These are phyloP conservation scores for Epichloe glyceriae DNA, from an alignment of 2,329 filamentous ascomycete genomes.

Conservation along the genomic window DNA sequence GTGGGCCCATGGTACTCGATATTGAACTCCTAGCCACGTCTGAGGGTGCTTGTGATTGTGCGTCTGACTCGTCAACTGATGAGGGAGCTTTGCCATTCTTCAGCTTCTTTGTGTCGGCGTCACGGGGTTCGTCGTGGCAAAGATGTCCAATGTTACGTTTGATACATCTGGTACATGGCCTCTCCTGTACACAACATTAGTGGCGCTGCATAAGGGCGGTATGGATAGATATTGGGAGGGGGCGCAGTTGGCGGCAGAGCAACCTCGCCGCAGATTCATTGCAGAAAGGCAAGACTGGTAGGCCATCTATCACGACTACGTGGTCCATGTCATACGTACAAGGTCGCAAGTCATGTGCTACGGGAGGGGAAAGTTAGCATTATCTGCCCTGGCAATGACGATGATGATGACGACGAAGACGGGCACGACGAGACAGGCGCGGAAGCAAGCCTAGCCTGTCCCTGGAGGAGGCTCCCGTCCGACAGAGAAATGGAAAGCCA, in stretches of 20 bases:
- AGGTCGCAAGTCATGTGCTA: slow-evolving; percentile 90
- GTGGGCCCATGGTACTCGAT: slow-evolving; percentile 41
- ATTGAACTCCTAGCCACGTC: slow-evolving; percentile 43
- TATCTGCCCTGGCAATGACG: background rate
- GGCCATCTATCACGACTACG: background rate
- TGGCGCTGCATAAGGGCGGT: slow-evolving; percentile 8
- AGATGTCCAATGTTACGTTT: slow-evolving; percentile 98
- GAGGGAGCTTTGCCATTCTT: slow-evolving; percentile 40
- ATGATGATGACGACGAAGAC: background rate
- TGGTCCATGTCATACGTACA: slow-evolving; percentile 40
- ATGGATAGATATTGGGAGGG: background rate
- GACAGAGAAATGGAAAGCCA: background rate
- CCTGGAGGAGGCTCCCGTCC: background rate
- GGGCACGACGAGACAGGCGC: background rate
- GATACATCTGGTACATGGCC: slow-evolving; percentile 93
- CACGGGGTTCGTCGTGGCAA: slow-evolving; percentile 93
- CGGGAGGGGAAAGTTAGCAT: slow-evolving; percentile 10
- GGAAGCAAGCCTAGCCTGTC: background rate
- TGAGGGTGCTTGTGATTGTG: slow-evolving; percentile 26
- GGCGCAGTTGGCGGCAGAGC: background rate
- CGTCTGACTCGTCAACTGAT: slow-evolving; percentile 47
- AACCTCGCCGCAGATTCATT: background rate
- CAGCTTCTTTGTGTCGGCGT: slow-evolving; percentile 65
- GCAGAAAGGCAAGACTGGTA: background rate
- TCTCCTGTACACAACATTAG: slow-evolving; percentile 48